Evolutionary conservation across 306 rosid species (phyloP), one percentile per base, ranked within the genome.

Genomic region (Sesbania bispinosa): DNA sequence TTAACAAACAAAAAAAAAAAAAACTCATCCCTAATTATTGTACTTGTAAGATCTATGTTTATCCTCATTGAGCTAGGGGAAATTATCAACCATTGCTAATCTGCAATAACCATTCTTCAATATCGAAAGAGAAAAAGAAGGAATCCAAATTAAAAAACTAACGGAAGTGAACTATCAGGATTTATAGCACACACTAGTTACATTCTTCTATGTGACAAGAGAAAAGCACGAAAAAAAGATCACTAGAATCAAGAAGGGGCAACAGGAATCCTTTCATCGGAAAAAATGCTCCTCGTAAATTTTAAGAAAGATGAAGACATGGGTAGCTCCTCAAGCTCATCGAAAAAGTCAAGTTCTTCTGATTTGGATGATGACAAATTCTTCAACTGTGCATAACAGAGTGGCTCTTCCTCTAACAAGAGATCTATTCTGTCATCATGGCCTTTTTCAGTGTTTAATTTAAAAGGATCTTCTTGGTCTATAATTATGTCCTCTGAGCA

Each of bases 291-390:
- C 53, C 82, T 77, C 82, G 79, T 80, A 39, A 86, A 85, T 73
- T 87, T 71, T 39, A 90, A 79, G 77, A 88, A 81, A 59, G 90
- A 86, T 69, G 92, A 85, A 59, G 87, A 82, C 55, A 84, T 82
- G 60, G 98, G 97, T 4, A 93, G 73, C 77, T 93, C 98, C 80
- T 90, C 98, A 74, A 93, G 98, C 80, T 93, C 98, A 67, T 93
- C 96, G 69, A 85, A 93, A 79, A 88, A 84, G 35, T 90, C 93
- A 45, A 85, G 77, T 53, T 90, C 89, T 82, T 92, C 89, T 24
- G 83, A 67, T 48, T 64, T 75, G n/a, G 85, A 58, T 47, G 72
- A 45, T 20, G 96, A 65, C 53, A 77, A 64, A 57, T 71, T 80
- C 83, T 79, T 72, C 43, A 81, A 47, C 26, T 86, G 81, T 30